Base-by-base conservation (phyloP, 2,329 filamentous ascomycete species). In the Aphanoascus verrucosus region DNA sequence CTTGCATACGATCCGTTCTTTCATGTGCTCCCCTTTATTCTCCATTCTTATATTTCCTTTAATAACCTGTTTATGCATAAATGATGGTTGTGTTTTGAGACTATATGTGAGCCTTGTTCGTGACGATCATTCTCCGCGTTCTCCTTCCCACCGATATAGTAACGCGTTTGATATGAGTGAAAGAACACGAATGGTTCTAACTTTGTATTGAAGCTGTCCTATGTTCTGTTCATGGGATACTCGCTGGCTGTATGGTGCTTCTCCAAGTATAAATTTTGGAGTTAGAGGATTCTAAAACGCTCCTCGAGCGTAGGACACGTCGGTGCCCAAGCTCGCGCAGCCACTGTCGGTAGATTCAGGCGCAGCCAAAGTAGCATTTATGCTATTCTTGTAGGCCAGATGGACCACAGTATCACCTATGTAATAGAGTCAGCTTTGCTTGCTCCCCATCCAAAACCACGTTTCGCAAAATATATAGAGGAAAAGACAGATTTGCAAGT, bases 321-420 rank as follows among this genome's bases (percentile, higher is more conserved):
- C 57, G 9, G 59, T 59, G 7, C 59, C 46, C 35, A 65, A 43
- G 38, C 44, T 53, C 14, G 56, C 56, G 56, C 62, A 66, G 3
- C 49, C 55, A 8, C 52, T 23, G 45, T 65, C 60, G 19, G 60
- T 58, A n/a, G 53, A 43, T 15, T 12, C 20, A 3, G 60, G 58
- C 1, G 53, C 19, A 7, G 61, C 54, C 42, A 64, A 57, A 6
- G 43, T 50, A n/a, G 54, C 52, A 9, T 44, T 59, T 1, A 55
- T 40, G 19, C 56, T 45, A 40, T 60, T 60, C 11, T 60, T 42
- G 50, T 61, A 61, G 3, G 57, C 63, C 20, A 67, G 37, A 3
- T 61, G 60, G 31, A 64, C 57, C 5, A 45, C 5, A 12, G 45
- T 42, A 20, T 54, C 15, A 5, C 38, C 38, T 41, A 35, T 40